phyloP scores from a whole-genome alignment of 352 stramenopile genomes.

The Pythium grandisporangium region DNA sequence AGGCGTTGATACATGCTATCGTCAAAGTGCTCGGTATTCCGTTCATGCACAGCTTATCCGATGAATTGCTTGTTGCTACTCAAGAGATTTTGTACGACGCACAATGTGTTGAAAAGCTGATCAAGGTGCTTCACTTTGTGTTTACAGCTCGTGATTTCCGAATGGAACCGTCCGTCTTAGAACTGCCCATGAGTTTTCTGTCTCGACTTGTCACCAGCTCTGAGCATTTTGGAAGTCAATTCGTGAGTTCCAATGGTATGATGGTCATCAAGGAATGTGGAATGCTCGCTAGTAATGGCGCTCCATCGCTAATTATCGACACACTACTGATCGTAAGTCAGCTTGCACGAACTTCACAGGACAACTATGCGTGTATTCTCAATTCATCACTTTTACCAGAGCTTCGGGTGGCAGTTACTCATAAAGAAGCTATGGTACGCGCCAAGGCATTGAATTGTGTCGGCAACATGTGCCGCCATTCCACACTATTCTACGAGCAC shows the following conservation, averaged over 20 bases:
- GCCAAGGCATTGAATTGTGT: slow-evolving; percentile 88
- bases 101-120: slow-evolving; percentile 50
- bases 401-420: slow-evolving; percentile 45
- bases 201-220: slow-evolving; percentile 80
- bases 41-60: slow-evolving; percentile 56
- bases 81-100: slow-evolving; percentile 70
- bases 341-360: slow-evolving; percentile 61
- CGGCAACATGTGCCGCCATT: slow-evolving; percentile 89
- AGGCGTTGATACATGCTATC: slow-evolving; percentile 73
- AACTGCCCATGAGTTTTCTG: slow-evolving; percentile 74
- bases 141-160: slow-evolving; percentile 41
- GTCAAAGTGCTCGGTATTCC: slow-evolving; percentile 79
- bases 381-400: slow-evolving; percentile 36
- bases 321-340: slow-evolving; percentile 84
- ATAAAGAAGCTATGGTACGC: slow-evolving; percentile 67
- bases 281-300: slow-evolving; percentile 32
- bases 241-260: slow-evolving; percentile 63
- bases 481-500: slow-evolving; percentile 78
- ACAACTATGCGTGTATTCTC: slow-evolving; percentile 68
- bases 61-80: slow-evolving; percentile 53
- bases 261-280: slow-evolving; percentile 57
- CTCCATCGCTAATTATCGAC: slow-evolving; percentile 62
- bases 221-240: slow-evolving; percentile 71
- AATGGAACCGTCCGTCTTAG: slow-evolving; percentile 44
- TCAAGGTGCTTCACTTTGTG: slow-evolving; percentile 54